Percentiles rank a stretch among this genome's conserved stretches.
Conservation (phyloP, 495 filamentous ascomycete genomes). For the Chlorociboria aeruginascens region DNA sequence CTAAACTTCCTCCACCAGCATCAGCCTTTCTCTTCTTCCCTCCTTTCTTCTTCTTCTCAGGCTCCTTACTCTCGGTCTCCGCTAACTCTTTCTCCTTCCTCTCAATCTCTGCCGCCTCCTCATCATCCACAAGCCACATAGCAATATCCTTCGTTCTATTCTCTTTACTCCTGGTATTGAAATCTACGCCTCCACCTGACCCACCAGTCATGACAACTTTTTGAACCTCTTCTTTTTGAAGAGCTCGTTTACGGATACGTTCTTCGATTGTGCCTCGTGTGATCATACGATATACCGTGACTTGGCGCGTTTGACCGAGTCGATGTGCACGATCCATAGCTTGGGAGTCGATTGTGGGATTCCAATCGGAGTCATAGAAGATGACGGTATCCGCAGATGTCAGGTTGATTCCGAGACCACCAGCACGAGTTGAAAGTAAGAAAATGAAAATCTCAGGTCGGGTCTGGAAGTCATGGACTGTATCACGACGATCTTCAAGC, state of each 20-base stretch:
- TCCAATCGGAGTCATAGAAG: conserved; percentile 99
- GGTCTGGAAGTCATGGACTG: conserved; percentile 91
- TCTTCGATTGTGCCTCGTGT: conserved; percentile 96
- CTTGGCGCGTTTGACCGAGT: conserved; percentile 90
- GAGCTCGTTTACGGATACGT: conserved; percentile 90
- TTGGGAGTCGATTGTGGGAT: conserved; percentile 95
- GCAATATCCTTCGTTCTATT: conserved; percentile 93
- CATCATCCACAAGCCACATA: conserved; percentile 92
- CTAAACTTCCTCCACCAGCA: conserved; percentile 50
- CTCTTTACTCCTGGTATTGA: conserved; percentile 80
- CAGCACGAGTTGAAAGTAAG: conserved; percentile 87
- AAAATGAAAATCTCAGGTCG: conserved; percentile 92
- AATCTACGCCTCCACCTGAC: conserved; percentile 73
- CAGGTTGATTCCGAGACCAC: conserved; percentile 95
- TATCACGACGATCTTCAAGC: conserved; percentile 91
- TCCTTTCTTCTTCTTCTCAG: conserved; percentile 46
- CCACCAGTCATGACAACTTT: conserved; percentile 94
- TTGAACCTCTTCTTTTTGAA: conserved; percentile 99
- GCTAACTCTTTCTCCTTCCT: conserved; percentile 74
- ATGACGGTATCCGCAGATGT: conserved; percentile 90
- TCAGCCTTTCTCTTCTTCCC: conserved; percentile 54
- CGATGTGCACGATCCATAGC: conserved; percentile 99
- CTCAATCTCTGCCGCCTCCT: conserved; percentile 85
- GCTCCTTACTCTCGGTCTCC: conserved; percentile 38
- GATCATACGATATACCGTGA: conserved; percentile 95